Evolutionary conservation across 129 eudicot species (phyloP).

Genomic region (Solidago caesia): DNA sequence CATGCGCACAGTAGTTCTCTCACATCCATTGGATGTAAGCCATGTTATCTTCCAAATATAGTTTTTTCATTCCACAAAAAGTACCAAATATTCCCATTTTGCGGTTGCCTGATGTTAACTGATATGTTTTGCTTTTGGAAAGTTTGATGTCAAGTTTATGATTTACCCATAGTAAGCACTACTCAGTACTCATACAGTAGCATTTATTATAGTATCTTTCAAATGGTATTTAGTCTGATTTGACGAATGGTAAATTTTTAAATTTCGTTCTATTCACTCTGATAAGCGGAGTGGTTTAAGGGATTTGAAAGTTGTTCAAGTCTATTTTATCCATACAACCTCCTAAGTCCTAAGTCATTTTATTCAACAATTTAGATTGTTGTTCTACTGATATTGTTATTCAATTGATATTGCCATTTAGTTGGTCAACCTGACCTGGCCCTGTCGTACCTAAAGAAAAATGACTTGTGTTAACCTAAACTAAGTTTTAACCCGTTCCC

Average conservation of each 20-base stretch:
- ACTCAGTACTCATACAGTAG: too few species aligned
- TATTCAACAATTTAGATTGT: background rate
- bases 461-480: background rate
- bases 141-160: background rate
- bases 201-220: too few species aligned
- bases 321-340: background rate
- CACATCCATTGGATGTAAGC: conserved; percentile 47
- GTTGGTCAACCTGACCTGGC: background rate
- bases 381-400: too few species aligned
- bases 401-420: background rate
- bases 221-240: too few species aligned
- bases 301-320: background rate
- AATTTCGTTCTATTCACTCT: too few species aligned
- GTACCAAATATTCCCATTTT: background rate
- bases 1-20: conserved; percentile 38
- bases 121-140: background rate
- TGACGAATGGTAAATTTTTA: too few species aligned
- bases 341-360: background rate
- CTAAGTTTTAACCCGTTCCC: background rate
- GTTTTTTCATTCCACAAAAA: background rate
- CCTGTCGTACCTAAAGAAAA: background rate
- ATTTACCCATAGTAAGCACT: background rate
- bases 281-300: background rate
- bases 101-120: background rate
- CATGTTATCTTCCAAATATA: background rate